Conservation (phyloP, 2,329 filamentous ascomycete genomes). For the Podosphaera leucotricha region DNA sequence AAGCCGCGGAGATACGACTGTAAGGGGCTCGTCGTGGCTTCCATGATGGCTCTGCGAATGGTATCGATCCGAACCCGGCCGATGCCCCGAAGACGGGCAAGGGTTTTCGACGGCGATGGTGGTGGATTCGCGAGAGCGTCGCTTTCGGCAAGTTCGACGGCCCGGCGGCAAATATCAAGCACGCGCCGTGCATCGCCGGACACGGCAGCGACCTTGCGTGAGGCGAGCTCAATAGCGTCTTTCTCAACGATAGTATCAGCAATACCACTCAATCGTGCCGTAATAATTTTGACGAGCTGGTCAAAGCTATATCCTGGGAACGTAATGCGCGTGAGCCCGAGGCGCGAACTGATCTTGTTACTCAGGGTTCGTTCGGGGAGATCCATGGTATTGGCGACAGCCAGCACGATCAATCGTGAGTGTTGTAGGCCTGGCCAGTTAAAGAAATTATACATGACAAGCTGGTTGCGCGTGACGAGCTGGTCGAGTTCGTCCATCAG, state of each 20-base stretch:
- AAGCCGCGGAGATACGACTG: constrained; percentile 72
- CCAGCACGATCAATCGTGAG: constrained; percentile 81
- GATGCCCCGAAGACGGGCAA: constrained; percentile 14
- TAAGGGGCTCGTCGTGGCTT: constrained; percentile 78
- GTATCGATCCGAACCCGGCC: constrained; percentile 71
- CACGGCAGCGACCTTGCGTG: constrained; percentile 87
- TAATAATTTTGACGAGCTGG: constrained; percentile 91
- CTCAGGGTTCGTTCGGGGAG: constrained; percentile 83
- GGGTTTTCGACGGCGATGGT: constrained; percentile 36
- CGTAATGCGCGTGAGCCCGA: constrained; percentile 78
- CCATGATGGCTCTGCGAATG: constrained; percentile 81
- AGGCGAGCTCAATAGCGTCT: constrained; percentile 89
- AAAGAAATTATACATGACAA: constrained; percentile 99
- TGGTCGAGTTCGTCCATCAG: constrained; percentile 98
- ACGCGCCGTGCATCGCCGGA: constrained; percentile 82
- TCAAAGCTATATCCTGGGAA: constrained; percentile 95
- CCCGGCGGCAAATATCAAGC: constrained; percentile 81
- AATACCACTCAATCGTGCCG: constrained; percentile 74
- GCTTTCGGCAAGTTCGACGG: constrained; percentile 81
- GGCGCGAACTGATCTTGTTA: constrained; percentile 91
- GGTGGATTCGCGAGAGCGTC: constrained; percentile 25
- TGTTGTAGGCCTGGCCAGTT: constrained; percentile 91
- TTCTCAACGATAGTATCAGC: constrained; percentile 74
- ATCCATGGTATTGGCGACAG: constrained; percentile 98
- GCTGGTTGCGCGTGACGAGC: constrained; percentile 91